Evolutionary conservation across 2,329 filamentous ascomycete genomes (phyloP), one percentile per base, ranked within the genome.

Genomic region (Colletotrichum sp.): DNA sequence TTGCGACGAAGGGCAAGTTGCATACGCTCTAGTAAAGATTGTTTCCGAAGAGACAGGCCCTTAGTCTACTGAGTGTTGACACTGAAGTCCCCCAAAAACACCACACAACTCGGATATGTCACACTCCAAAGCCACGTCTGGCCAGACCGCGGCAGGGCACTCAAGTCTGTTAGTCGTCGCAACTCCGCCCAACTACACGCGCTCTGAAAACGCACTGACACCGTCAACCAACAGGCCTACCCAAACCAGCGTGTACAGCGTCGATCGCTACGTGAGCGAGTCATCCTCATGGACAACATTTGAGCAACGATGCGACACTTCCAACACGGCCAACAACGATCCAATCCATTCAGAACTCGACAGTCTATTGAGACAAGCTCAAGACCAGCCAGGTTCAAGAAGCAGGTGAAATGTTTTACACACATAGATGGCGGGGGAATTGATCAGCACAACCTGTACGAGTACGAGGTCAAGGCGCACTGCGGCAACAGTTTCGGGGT

Each of bases 211-310:
- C n/a, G 34, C 39, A 49, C 60, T 76, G 65, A 69, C 65, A 26
- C 39, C n/a, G 15, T 13, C 55, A 69, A 70, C 30, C 57, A 62
- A 64, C 55, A 76, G 73, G 3, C 9, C 32, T 28, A 13, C 63
- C 34, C 60, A 75, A n/a, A 70, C 24, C 60, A 15, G 21, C 8
- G 16, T 60, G 16, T 76, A 76, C 62, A 77, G 65, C 62, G 36
- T 77, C 21, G 68, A 60, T 63, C 76, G 73, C 26, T 77, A 70
- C 66, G 24, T 63, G n/a, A 55, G 5, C 32, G 69, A 62, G 60
- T 49, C 65, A 67, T 68, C 73, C 55, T 72, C 76, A 26, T 73
- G 69, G 73, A 66, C 68, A 26, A 12, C 39, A 18, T 69, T 62
- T 16, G 69, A 55, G 49, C 67, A 60, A 26, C 44, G 63, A 52